Evolutionary conservation across 179 eudicot species (phyloP), one percentile per base, ranked within the genome.

Genomic region (Heliamphora pulchella): DNA sequence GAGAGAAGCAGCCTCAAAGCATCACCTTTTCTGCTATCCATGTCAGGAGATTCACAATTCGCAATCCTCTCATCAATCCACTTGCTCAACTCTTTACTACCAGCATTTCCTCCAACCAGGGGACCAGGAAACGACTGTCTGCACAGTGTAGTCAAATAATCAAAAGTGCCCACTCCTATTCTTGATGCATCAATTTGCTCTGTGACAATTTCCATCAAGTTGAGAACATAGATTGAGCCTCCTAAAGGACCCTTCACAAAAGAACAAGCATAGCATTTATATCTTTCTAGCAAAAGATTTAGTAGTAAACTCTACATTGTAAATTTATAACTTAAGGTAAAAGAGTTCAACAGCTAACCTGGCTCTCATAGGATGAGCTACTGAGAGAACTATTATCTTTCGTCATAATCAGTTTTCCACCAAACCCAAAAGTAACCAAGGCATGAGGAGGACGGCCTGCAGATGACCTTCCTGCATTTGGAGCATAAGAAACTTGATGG

Each of bases 391-490:
- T 80, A 68, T 71, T 84, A 85, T 90, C 88, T 85, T 90, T 93
- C 93, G 89, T 87, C 79, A 93, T 88, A 79, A 93, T 82, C 74
- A 94, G 94, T 86, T 93, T 94, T 73, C 98, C 98, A 72, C 98
- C 98, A 87, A 94, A 94, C 17, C 98, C 98, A 88, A 94, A 94
- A 58, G 92, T 80, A 80, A 91, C 97, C 64, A 94, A 85, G 20
- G 98, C 94, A 91, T 93, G 97, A 8, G 96, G 89, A 81, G 98
- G 98, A 80, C 98, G 97, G 66, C 96, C 94, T n/a, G 93, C 92
- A 76, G 96, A 89, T 77, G 97, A 87, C 78, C 98, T 91, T 80
- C 90, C 89, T 22, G 82, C 80, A 59, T 72, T 83, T 6, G 89
- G 88, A 61, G 81, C 83, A 85, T 79, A 77, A 69, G 89, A 78